Evolutionary conservation across 129 eudicot genomes (phyloP).

Genomic region (Escallonia rubra): DNA sequence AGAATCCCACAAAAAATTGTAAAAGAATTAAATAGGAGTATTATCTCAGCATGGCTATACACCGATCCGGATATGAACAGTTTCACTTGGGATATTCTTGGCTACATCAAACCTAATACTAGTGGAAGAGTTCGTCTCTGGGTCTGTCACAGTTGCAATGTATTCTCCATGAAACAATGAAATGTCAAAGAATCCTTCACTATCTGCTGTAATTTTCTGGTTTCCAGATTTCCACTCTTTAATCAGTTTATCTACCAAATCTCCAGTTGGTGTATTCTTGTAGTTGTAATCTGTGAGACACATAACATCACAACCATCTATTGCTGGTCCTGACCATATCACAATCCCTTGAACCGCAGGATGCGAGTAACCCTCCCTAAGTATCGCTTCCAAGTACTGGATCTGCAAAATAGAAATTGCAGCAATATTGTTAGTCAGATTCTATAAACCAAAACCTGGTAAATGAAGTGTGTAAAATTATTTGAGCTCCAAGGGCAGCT

Average conservation of each 20-base stretch:
- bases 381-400: conserved; percentile 30
- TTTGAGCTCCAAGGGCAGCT: too few species aligned
- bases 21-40: too few species aligned
- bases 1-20: too few species aligned
- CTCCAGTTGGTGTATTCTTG: conserved; percentile 45
- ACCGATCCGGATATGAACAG: conserved; percentile 13
- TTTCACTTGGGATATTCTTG: background rate
- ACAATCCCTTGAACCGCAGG: conserved; percentile 54
- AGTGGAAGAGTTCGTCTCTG: conserved; percentile 14
- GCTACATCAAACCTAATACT: background rate
- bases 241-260: conserved; percentile 46
- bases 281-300: conserved; percentile 55
- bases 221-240: background rate
- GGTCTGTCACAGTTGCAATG: conserved; percentile 24
- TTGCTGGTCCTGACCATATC: conserved; percentile 61
- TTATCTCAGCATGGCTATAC: background rate
- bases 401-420: conserved; percentile 25
- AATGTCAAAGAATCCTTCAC: conserved; percentile 37
- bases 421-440: too few species aligned
- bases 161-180: conserved; percentile 61
- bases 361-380: conserved; percentile 58
- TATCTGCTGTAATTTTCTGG: conserved; percentile 30
- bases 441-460: too few species aligned
- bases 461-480: too few species aligned
- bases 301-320: conserved; percentile 37